A percentile compares a stretch with the other conserved stretches of the same genome.
Evolutionary conservation across 331 rosid genomes (phyloP).

Genomic region (Quercus phellos): DNA sequence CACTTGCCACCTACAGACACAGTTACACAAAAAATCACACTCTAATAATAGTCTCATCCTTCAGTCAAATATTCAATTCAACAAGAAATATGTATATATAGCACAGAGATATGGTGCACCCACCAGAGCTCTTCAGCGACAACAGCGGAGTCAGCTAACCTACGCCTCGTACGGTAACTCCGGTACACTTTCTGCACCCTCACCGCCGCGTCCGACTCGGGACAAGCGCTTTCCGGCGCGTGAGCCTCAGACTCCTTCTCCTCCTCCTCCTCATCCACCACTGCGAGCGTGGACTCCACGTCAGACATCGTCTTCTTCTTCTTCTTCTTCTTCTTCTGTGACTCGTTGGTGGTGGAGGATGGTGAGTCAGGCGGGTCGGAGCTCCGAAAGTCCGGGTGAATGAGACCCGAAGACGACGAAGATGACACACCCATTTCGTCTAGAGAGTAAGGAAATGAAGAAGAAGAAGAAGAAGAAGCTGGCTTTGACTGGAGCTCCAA

Average conservation of each 20-base stretch:
- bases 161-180: conserved; percentile 90
- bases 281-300: neutral
- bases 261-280: neutral
- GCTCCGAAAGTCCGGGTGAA: neutral
- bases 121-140: conserved; percentile 96
- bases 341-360: neutral
- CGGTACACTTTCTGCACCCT: conserved; percentile 75
- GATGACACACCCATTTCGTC: conserved; percentile 7
- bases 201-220: conserved; percentile 49
- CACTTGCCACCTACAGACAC: conserved; percentile 73
- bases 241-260: neutral
- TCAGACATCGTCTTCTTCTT: neutral
- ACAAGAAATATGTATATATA: neutral
- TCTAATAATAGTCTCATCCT: no score
- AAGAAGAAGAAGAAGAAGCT: no score
- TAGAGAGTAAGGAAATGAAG: conserved; percentile 36
- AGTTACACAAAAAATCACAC: neutral
- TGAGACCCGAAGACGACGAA: conserved; percentile 10
- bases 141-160: conserved; percentile 92
- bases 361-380: conserved; percentile 23
- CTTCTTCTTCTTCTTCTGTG: neutral
- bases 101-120: conserved; percentile 8
- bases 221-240: conserved; percentile 9
- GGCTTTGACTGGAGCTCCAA: conserved; percentile 28
- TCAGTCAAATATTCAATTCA: no score